Conservation (phyloP, 805 yeast species). For the Yarrowia sp. region DNA sequence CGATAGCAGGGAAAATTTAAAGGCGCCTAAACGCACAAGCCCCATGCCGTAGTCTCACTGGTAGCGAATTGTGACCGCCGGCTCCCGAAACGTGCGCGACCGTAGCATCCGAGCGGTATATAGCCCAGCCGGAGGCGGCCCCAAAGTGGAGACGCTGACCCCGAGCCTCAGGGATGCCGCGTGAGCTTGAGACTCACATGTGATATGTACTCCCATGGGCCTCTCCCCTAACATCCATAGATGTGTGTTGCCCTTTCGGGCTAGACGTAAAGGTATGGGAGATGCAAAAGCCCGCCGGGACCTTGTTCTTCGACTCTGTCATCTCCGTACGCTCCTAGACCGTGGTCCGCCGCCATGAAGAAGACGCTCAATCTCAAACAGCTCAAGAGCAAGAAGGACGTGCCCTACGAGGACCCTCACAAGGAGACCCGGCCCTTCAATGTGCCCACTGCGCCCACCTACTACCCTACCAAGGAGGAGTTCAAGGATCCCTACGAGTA, state of each 20-base stretch:
- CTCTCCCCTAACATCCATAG: constrained; percentile 23
- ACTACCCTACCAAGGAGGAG: constrained; percentile 55
- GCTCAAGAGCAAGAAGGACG: constrained; percentile 27
- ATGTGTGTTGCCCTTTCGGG: constrained; percentile 14
- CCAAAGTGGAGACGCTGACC: not conserved
- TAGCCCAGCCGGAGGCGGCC: no score
- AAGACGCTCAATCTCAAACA: constrained; percentile 27
- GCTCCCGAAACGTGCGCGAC: no score
- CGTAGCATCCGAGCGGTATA: no score
- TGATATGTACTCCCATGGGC: not conserved
- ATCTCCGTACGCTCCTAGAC: not conserved
- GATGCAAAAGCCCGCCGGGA: constrained; percentile 12
- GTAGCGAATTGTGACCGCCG: no score
- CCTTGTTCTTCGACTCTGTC: constrained; percentile 17
- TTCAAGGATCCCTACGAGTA: constrained; percentile 65
- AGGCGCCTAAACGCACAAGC: constrained; percentile 7
- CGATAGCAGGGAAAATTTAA: not conserved
- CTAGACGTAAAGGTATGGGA: constrained; percentile 20
- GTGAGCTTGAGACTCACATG: constrained; percentile 1
- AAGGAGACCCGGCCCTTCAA: constrained; percentile 37
- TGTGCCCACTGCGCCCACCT: constrained; percentile 52
- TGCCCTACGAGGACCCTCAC: constrained; percentile 30
- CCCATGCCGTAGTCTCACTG: no score
- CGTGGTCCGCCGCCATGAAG: constrained; percentile 6
- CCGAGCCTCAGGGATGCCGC: not conserved